Evolutionary conservation across 148 eudicot species (phyloP).

Genomic region (Chenopodium album): DNA sequence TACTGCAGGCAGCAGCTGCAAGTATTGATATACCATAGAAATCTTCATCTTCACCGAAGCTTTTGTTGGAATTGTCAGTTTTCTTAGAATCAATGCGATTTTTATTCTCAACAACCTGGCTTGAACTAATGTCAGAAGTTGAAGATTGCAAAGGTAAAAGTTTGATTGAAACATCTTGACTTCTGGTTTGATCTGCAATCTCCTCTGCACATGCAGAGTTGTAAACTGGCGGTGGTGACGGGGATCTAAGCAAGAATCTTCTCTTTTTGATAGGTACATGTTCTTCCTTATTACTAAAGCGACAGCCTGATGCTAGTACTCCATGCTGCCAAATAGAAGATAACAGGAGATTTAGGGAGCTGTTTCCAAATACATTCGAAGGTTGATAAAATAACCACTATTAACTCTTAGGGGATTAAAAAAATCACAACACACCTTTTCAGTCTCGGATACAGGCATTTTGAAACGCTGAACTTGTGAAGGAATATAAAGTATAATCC

Average conservation of each 20-base stretch:
- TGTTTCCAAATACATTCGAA: background rate
- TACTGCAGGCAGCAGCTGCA: slow-evolving; percentile 82
- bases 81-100: background rate
- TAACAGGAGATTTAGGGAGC: background rate
- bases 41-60: slow-evolving; percentile 34
- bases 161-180: slow-evolving; percentile 16
- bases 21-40: slow-evolving; percentile 82
- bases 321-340: slow-evolving; percentile 33
- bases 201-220: slow-evolving; percentile 18
- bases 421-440: slow-evolving; percentile 28
- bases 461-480: slow-evolving; percentile 8
- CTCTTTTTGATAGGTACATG: slow-evolving; percentile 52
- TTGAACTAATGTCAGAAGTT: slow-evolving; percentile 13
- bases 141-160: slow-evolving; percentile 13
- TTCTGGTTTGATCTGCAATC: slow-evolving; percentile 1
- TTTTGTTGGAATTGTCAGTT: slow-evolving; percentile 10
- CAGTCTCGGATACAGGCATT: slow-evolving; percentile 32
- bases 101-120: slow-evolving; percentile 11
- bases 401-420: background rate
- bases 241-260: slow-evolving; percentile 35
- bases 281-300: slow-evolving; percentile 35
- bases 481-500: background rate
- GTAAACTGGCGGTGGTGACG: slow-evolving; percentile 32
- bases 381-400: background rate
- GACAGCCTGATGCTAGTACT: slow-evolving; percentile 24